Evolutionary conservation across 129 eudicot species (phyloP), one percentile per base, ranked within the genome.

Genomic region (Tanacetum coccineum): DNA sequence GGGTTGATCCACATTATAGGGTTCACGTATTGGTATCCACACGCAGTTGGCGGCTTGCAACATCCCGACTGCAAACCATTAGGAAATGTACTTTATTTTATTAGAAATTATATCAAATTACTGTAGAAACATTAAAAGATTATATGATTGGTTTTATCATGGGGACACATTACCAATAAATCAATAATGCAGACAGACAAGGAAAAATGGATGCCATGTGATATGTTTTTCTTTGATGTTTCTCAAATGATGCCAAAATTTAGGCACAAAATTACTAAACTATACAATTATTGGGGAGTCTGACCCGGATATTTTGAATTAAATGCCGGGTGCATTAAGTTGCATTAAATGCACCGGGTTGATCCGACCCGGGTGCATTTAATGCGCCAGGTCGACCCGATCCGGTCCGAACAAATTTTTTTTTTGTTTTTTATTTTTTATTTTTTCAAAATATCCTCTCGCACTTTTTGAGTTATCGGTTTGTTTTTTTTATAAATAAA

Each of bases 1-100:
- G 96, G 87, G 77, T 86, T 87, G 13, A 67, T 70, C 99, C 99
- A 94, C 78, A 82, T 87, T 4, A 85, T 84, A 0, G 97, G 99
- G 90, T 82, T 81, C 74, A 87, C 88, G 40, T 84, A 94, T 60
- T 89, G 90, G 81, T 80, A 87, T 11, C 97, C 97, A 72, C 99
- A 94, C 10, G 50, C 68, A 0, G 83, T 84, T 54, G 97, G 99
- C 40, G 99, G 99, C 80, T 94, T 89, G 61, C 97, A 94, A 55
- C 99, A 94, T 70, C 99, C 99, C n/a, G 97, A 89, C 99, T 94
- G 80, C 21, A 71, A 56, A 57, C 20, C 58, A 57, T 62, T 25
- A 17, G 8, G 36, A 17, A 77, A n/a, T 36, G 13, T 21, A 39
- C 18, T 21, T 11, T 5, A 58, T 0, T 10, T 54, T 19, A 67